Conservation (phyloP, 257 asterid genomes). For the Scutellaria minor region DNA sequence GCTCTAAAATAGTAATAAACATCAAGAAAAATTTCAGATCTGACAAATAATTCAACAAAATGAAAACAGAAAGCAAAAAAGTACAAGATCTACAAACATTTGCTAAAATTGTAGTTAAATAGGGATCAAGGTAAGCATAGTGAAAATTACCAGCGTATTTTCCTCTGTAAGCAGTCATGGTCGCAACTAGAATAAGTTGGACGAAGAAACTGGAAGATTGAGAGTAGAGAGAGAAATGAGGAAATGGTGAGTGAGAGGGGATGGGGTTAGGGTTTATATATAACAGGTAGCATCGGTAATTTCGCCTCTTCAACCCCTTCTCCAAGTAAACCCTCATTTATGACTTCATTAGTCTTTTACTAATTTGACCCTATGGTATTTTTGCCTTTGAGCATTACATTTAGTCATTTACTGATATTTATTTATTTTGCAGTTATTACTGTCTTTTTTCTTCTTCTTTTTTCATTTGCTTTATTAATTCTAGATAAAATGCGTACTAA, state of each 20-base stretch:
- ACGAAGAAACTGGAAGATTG: background rate
- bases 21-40: conserved; percentile 33
- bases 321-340: conserved; percentile 43
- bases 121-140: background rate
- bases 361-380: conserved; percentile 28
- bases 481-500: no score
- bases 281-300: conserved; percentile 27
- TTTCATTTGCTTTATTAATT: no score
- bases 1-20: background rate
- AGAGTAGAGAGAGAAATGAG: background rate
- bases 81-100: conserved; percentile 24
- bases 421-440: no score
- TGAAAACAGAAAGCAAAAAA: conserved; percentile 6
- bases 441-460: no score
- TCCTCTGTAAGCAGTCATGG: conserved; percentile 84
- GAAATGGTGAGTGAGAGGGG: background rate
- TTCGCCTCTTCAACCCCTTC: conserved; percentile 61
- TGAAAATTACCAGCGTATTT: conserved; percentile 71
- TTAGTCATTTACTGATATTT: no score
- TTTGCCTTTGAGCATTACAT: background rate
- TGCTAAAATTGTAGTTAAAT: background rate
- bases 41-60: background rate
- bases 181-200: background rate
- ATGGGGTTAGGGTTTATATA: conserved; percentile 38
- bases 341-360: conserved; percentile 1